These are phyloP conservation scores for Russula olivacea DNA, from an alignment of 768 basidiomycete species.

Conservation along the genomic window DNA sequence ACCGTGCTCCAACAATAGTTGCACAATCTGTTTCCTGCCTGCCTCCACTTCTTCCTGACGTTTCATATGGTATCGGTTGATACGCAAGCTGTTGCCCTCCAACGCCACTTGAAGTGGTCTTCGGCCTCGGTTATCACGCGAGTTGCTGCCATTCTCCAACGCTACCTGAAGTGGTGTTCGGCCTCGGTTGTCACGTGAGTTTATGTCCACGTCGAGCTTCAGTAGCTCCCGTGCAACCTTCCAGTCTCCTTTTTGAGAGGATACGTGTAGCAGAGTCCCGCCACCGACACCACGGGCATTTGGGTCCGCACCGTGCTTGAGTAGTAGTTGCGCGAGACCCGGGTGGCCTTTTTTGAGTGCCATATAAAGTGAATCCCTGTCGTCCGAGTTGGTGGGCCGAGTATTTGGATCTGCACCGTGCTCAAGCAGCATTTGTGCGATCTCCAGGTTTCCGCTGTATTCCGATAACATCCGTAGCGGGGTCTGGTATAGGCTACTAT, in stretches of 20 bases:
- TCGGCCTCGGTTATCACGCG: too few relatives aligned
- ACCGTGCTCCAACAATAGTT: too few relatives aligned
- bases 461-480: not conserved
- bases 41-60: too few relatives aligned
- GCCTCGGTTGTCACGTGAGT: not conserved
- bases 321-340: not conserved
- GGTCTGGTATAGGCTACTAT: fast-evolving
- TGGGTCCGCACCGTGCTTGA: not conserved
- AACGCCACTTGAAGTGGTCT: too few relatives aligned
- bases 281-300: not conserved
- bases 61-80: too few relatives aligned
- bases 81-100: too few relatives aligned
- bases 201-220: not conserved
- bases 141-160: too few relatives aligned
- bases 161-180: not conserved
- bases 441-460: not conserved
- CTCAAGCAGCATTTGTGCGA: not conserved
- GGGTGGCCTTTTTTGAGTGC: not conserved
- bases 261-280: not conserved
- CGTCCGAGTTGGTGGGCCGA: not conserved
- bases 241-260: not conserved
- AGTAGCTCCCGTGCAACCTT: not conserved
- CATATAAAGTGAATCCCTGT: not conserved
- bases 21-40: too few relatives aligned
- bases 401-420: not conserved